Evolutionary conservation across 1,284 basidiomycete species (phyloP).

Genomic region (Chondrostereum purpureum): DNA sequence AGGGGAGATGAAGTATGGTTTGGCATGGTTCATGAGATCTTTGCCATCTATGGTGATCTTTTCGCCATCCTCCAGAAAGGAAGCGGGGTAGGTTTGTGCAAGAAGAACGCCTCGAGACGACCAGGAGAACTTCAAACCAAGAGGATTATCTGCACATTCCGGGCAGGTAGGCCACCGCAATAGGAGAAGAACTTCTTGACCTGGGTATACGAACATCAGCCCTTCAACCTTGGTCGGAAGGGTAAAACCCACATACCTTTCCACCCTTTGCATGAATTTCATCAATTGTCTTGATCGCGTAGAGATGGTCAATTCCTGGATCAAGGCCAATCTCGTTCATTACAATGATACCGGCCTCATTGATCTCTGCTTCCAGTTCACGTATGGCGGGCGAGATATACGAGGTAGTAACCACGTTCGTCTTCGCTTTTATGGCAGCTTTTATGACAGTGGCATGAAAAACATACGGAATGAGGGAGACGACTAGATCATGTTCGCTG

Average conservation of each 20-base stretch:
- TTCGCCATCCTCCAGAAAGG: constrained; percentile 69
- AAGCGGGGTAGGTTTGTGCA: constrained; percentile 88
- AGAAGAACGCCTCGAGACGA: constrained; percentile 94
- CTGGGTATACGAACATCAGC: constrained; percentile 37
- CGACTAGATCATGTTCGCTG: constrained; percentile 86
- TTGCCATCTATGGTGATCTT: constrained; percentile 57
- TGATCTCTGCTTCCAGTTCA: constrained; percentile 78
- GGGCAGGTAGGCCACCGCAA: constrained; percentile 97
- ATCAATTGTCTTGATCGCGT: constrained; percentile 94
- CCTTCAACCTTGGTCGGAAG: background rate
- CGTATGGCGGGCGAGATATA: constrained; percentile 91
- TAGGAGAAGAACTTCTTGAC: constrained; percentile 94
- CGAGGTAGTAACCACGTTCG: constrained; percentile 93
- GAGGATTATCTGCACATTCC: constrained; percentile 86
- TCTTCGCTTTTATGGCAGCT: constrained; percentile 92
- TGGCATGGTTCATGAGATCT: constrained; percentile 83
- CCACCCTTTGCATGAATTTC: constrained; percentile 94
- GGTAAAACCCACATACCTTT: constrained; percentile 49
- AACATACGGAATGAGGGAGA: constrained; percentile 96
- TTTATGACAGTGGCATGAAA: constrained; percentile 90
- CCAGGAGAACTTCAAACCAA: constrained; percentile 99
- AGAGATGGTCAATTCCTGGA: constrained; percentile 92
- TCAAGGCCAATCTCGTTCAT: constrained; percentile 99
- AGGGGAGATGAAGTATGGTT: constrained; percentile 94
- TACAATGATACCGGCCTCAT: constrained; percentile 88